Percentiles rank a stretch among this genome's conserved stretches.
These are phyloP conservation scores for Mycena rosella DNA, from an alignment of 768 basidiomycete genomes.

Conservation along the genomic window DNA sequence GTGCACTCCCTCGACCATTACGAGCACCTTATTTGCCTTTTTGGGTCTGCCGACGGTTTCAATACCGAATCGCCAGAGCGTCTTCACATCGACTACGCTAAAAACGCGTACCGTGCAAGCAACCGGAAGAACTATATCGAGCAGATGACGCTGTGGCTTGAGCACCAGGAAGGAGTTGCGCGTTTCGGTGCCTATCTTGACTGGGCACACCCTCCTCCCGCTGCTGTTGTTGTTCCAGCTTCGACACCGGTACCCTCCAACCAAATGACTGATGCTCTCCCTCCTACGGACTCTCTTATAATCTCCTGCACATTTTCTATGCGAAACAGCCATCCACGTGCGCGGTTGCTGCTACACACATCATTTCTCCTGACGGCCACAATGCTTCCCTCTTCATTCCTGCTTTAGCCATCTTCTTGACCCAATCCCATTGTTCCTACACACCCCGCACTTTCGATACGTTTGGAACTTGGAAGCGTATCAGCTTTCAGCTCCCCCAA, in stretches of 20 bases:
- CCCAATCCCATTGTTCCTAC: background rate
- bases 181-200: background rate
- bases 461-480: background rate
- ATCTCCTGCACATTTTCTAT: background rate
- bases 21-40: no score
- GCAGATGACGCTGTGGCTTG: slow-evolving; percentile 2
- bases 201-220: slow-evolving; percentile 36
- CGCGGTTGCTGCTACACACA: background rate
- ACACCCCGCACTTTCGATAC: background rate
- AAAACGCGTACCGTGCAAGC: background rate
- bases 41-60: no score
- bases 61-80: no score
- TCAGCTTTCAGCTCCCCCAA: background rate
- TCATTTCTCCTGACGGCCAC: background rate
- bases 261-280: no score
- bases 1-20: slow-evolving; percentile 45
- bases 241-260: background rate
- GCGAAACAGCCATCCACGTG: background rate
- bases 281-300: background rate
- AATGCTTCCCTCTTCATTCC: background rate
- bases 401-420: background rate
- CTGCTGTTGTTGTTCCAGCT: background rate
- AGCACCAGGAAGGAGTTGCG: background rate
- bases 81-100: slow-evolving; percentile 6
- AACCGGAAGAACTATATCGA: slow-evolving; percentile 1